Base-by-base conservation (phyloP, 1,284 basidiomycete species). In the Rhodotorula sp. region DNA sequence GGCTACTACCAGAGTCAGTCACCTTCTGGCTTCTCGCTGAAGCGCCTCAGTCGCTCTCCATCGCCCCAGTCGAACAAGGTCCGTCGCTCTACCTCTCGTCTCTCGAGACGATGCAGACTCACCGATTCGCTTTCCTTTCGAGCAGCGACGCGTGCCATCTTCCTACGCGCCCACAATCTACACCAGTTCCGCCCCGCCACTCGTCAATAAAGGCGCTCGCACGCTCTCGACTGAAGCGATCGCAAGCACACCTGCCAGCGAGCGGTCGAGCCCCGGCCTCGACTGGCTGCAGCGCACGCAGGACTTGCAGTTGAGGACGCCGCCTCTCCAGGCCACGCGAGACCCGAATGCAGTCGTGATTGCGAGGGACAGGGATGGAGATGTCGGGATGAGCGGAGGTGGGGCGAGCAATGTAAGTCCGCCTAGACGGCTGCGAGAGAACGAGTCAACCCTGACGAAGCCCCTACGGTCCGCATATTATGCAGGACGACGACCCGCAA, bases 241-340 rank as follows among this genome's bases (percentile, higher is more conserved):
- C 52, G 51, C 26, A 34, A 34, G 53, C 37, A 52, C 55, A 37
- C 37, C 63, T 5, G 13, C 30, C 15, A 61, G 60, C 22, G 61
- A 67, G n/a, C 30, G 65, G 5, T 54, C 47, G 16, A 58, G 47
- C 30, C 68, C 70, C 6, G 67, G 64, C 2, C n/a, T 59, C 15
- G 70, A 72, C 31, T 69, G 64, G 67, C 48, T 72, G 2, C 44
- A 59, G 30, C 52, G 52, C 16, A 72, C 70, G 2, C 44, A 67
- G 28, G 50, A 63, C 18, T 44, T 72, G 26, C 59, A 65, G 4
- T 50, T 72, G 5, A 31, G 47, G 22, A 72, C 70, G 0, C 70
- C 70, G 18, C 66, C 66, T 5, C 24, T 50, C 56, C 34, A 6
- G 37, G 7, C 26, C 47, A 50, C 7, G n/a, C 7, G 22, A 20